Evolutionary conservation across 202 grass and related monocot species (phyloP), one percentile per base, ranked within the genome.

Genomic region (Digitaria exilis): DNA sequence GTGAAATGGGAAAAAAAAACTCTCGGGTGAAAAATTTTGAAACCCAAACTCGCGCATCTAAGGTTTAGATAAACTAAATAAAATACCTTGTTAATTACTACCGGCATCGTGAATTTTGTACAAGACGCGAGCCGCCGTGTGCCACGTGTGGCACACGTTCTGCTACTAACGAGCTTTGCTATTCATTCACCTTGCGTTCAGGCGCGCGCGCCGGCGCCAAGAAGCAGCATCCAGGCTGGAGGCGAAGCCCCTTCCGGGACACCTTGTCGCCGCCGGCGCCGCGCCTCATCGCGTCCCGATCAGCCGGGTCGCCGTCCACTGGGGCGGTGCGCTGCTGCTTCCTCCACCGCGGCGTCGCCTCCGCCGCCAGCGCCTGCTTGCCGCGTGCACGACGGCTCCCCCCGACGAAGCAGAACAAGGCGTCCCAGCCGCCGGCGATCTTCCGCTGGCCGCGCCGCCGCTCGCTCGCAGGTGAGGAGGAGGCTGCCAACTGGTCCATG

Each of bases 181-280:
- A 39, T 39, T 39, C 37, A 39, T 39, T 39, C 37, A 39, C 37
- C 37, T 39, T 39, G 37, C 37, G 37, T 39, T 39, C 37, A 39
- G 37, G 37, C 6, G 1, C 37, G 37, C 37, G 37, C 37, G 37
- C 37, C 37, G 37, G 37, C 37, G 37, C 37, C 37, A 39, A 71
- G 72, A 82, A 77, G 85, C 79, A 82, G 85, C 73, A 69, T 71
- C 37, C 45, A n/a, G n/a, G n/a, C 2, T 15, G 63, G 3, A 68
- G 18, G 18, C 74, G 48, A 14, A 30, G 24, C 39, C 43, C 41
- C 64, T 69, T 84, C 55, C 7, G 30, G 1, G 31, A 45, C 54
- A 3, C 65, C 54, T 74, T 59, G 24, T 71, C 43, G 7, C 11
- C 55, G 15, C 11, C 55, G 15, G 2, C 25, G 60, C 61, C 50